Percentiles rank a stretch among this genome's conserved stretches.
phyloP scores from a whole-genome alignment of 2,329 filamentous ascomycete species.

The Aspergillus sp. region DNA sequence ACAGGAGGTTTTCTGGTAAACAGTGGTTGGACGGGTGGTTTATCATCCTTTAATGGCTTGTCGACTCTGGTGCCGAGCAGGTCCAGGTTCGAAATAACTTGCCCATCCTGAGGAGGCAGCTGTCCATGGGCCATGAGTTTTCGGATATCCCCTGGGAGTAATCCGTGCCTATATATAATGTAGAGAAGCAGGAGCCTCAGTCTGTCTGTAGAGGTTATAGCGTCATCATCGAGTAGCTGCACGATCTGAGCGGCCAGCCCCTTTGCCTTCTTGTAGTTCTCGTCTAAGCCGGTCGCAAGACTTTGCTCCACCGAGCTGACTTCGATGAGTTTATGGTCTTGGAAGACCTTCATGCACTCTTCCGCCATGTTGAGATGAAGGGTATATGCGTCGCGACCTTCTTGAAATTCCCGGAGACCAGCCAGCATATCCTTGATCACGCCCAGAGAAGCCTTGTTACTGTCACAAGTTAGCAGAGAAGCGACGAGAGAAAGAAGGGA shows the following conservation, averaged over 20 bases:
- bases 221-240: constrained; percentile 83
- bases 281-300: constrained; percentile 87
- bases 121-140: constrained; percentile 83
- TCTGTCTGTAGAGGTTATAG: constrained; percentile 72
- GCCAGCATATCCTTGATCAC: constrained; percentile 97
- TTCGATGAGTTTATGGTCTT: constrained; percentile 81
- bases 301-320: constrained; percentile 88
- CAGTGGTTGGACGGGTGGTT: constrained; percentile 66
- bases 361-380: constrained; percentile 96
- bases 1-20: constrained; percentile 69
- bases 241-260: constrained; percentile 85
- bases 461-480: constrained; percentile 28
- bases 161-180: constrained; percentile 80
- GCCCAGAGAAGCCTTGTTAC: constrained; percentile 75
- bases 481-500: not conserved
- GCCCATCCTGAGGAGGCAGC: constrained; percentile 73
- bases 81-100: constrained; percentile 74
- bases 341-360: constrained; percentile 94
- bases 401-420: constrained; percentile 89
- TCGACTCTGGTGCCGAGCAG: constrained; percentile 77
- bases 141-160: constrained; percentile 81
- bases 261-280: constrained; percentile 89
- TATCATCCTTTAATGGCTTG: constrained; percentile 76
- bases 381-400: constrained; percentile 93
- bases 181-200: constrained; percentile 86